Evolutionary conservation across 139 green algal genomes (phyloP), one percentile per base, ranked within the genome.

Genomic region (Chlorella sp.): DNA sequence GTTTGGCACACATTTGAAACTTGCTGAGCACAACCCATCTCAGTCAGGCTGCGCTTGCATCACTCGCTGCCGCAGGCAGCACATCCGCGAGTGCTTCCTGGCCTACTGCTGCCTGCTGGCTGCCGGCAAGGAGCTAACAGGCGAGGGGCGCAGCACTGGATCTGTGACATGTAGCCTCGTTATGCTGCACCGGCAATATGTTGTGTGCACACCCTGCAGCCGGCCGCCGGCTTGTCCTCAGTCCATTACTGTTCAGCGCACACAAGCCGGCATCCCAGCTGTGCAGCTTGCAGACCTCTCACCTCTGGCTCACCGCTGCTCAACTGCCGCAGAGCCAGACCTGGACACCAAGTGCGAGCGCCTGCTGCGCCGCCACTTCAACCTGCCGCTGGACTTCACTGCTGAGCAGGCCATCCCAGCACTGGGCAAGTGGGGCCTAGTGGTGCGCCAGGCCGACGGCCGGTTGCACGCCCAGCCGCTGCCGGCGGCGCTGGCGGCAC

Each of bases 71-170:
- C 34, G 36, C 74, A 56, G 74, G 38, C 74, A 81, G 74, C 74
- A 57, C 74, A 81, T 81, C 74, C 55, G 74, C 1, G 74, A 81
- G 74, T 57, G 41, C 51, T 68, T 81, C 32, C 25, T 81, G 13
- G 68, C 51, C 55, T 81, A 81, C 74, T 81, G 74, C 74, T 56
- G 41, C 38, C 74, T 81, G 74, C 55, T 68, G 51, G 18, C n/a
- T 18, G 51, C 74, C 3, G 74, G 74, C 51, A 47, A 57, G 38
- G 30, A 56, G 16, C 51, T 81, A 13, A 30, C n/a, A 0, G 71
- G 71, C 63, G 39, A 26, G 71, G 39, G 71, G 44, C 7, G 44
- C 44, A 51, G 44, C 9, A 9, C 44, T 6, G 44, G 7, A 6
- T 51, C 7, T 9, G 44, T 51, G 44, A 6, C 44, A 51, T 9